Evolutionary conservation across 495 filamentous ascomycete genomes (phyloP).

Genomic region (Elasticomyces elasticus): DNA sequence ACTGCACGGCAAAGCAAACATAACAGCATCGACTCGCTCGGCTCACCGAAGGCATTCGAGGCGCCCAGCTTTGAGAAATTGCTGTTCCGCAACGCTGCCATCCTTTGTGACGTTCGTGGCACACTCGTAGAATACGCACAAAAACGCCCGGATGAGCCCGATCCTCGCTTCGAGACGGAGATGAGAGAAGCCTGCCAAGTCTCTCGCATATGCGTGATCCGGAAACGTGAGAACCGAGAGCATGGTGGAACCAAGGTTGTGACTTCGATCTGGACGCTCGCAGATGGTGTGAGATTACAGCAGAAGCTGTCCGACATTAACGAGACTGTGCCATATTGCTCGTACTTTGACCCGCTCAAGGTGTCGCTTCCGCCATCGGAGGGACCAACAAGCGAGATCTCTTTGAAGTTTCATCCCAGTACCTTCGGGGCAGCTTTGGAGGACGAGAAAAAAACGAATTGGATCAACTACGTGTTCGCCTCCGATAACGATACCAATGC

Average conservation of each 20-base stretch:
- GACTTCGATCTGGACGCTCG: slow-evolving; percentile 33
- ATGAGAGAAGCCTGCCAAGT: slow-evolving; percentile 24
- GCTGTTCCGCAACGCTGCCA: slow-evolving; percentile 31
- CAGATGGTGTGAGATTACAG: slow-evolving; percentile 30
- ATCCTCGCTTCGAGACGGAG: slow-evolving; percentile 24
- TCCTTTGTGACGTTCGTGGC: slow-evolving; percentile 31
- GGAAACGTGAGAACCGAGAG: slow-evolving; percentile 24
- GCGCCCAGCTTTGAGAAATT: slow-evolving; percentile 24
- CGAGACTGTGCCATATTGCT: slow-evolving; percentile 32
- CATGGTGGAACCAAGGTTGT: slow-evolving; percentile 23
- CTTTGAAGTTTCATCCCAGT: slow-evolving; percentile 27
- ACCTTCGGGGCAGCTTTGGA: slow-evolving; percentile 10
- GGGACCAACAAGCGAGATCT: background rate
- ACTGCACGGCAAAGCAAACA: background rate
- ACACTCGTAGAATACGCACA: slow-evolving; percentile 29
- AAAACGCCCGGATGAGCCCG: slow-evolving; percentile 21
- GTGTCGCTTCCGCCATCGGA: slow-evolving; percentile 27
- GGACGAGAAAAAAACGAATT: slow-evolving; percentile 26
- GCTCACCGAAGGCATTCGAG: background rate
- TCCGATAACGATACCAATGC: slow-evolving; percentile 19
- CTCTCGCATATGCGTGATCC: slow-evolving; percentile 28
- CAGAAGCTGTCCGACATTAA: slow-evolving; percentile 31
- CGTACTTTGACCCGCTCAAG: slow-evolving; percentile 31
- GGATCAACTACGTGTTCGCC: slow-evolving; percentile 35
- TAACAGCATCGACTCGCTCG: background rate